Conservation (phyloP, 2,329 filamentous ascomycete genomes). For the Nannizziopsis barbatae region DNA sequence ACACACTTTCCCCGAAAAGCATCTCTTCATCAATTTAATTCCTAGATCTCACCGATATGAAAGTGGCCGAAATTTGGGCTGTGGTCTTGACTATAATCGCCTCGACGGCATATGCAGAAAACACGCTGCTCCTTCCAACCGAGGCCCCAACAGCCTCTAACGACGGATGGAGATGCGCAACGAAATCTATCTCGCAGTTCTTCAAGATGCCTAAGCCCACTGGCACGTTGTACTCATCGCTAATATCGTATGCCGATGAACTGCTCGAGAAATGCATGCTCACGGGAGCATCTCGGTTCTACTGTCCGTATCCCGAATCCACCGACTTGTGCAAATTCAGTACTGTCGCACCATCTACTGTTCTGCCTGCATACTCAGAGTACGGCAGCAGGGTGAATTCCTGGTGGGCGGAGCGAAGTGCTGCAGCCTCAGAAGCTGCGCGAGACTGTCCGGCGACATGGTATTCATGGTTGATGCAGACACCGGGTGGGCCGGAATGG, state of each 20-base stretch:
- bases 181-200: constrained; percentile 4
- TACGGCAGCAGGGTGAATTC: constrained; percentile 5
- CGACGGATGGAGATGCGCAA: constrained; percentile 2
- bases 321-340: constrained; percentile 1
- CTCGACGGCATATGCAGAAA: background rate
- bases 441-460: background rate
- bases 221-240: background rate
- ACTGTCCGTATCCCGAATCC: constrained; percentile 4
- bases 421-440: constrained; percentile 1
- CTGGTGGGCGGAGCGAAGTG: constrained; percentile 6
- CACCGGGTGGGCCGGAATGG: constrained; percentile 1
- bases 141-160: background rate
- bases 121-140: background rate
- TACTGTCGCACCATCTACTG: background rate
- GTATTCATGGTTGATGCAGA: background rate
- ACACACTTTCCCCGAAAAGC: too few species aligned
- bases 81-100: background rate
- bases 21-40: too few species aligned
- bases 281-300: background rate
- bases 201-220: constrained; percentile 3
- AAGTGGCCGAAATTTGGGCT: too few species aligned
- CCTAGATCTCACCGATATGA: too few species aligned
- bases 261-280: constrained; percentile 3
- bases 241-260: background rate
- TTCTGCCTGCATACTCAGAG: background rate